A percentile compares a stretch with the other conserved stretches of the same genome.
phyloP scores from a whole-genome alignment of 1,284 basidiomycete genomes.

The Abortiporus biennis region DNA sequence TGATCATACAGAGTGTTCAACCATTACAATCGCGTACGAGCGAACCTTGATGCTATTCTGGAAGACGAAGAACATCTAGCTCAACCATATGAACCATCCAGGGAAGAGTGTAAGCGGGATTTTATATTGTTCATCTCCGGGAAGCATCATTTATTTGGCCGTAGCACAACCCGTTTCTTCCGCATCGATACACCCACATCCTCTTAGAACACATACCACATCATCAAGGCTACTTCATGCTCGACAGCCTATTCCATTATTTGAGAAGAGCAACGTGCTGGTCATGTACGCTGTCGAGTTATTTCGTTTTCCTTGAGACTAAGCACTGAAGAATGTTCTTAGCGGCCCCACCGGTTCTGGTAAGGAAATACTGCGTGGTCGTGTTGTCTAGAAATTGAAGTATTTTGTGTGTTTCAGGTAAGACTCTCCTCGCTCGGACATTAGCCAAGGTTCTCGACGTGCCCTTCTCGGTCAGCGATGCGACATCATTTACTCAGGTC shows the following conservation, averaged over 20 bases:
- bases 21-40: constrained; percentile 80
- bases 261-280: constrained; percentile 93
- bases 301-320: constrained; percentile 6
- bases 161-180: no score
- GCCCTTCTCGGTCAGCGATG: constrained; percentile 85
- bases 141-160: no score
- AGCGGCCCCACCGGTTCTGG: constrained; percentile 83
- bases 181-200: constrained; percentile 53
- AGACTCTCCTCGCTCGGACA: constrained; percentile 83
- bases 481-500: constrained; percentile 80
- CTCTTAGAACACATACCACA: constrained; percentile 29
- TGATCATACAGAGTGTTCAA: constrained; percentile 71
- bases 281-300: constrained; percentile 56
- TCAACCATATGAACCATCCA: constrained; percentile 16
- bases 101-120: constrained; percentile 14
- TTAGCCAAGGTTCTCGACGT: constrained; percentile 85
- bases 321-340: constrained; percentile 11
- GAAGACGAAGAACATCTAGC: constrained; percentile 32
- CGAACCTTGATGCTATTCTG: constrained; percentile 49
- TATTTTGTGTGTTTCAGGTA: constrained; percentile 43
- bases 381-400: constrained; percentile 3
- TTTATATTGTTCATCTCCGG: no score
- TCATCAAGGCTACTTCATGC: constrained; percentile 34
- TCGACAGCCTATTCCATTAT: constrained; percentile 45
- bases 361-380: constrained; percentile 23